These are phyloP conservation scores for Penicillium lagena DNA, from an alignment of 495 filamentous ascomycete genomes.

Conservation along the genomic window DNA sequence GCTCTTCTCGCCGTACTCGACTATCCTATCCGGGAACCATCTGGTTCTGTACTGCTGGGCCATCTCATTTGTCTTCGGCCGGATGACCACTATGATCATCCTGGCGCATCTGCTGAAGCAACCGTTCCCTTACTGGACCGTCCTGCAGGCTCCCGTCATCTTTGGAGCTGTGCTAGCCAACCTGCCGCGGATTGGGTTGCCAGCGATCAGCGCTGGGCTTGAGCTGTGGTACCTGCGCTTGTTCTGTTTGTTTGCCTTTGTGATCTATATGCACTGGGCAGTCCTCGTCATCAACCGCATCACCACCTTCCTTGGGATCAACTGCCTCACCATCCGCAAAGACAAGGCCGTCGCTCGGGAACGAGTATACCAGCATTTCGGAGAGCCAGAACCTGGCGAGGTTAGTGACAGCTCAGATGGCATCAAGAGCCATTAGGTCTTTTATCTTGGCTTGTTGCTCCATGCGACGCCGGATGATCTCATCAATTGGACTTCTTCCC, in stretches of 20 bases:
- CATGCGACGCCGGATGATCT: too few relatives aligned
- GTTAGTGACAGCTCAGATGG: conserved; percentile 4
- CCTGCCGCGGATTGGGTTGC: conserved; percentile 70
- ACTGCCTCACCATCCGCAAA: conserved; percentile 80
- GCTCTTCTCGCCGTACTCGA: conserved; percentile 83
- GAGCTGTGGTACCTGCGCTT: conserved; percentile 77
- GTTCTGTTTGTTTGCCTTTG: conserved; percentile 73
- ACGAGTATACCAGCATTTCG: conserved; percentile 32
- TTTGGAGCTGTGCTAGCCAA: conserved; percentile 80
- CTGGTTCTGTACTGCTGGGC: conserved; percentile 89
- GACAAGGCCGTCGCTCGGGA: conserved; percentile 41
- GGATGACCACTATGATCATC: conserved; percentile 99
- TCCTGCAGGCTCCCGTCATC: conserved; percentile 78
- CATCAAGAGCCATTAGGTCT: conserved; percentile 19
- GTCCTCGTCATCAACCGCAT: conserved; percentile 85
- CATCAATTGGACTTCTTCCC: too few relatives aligned
- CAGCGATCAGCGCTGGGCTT: conserved; percentile 45
- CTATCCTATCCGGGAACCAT: conserved; percentile 70
- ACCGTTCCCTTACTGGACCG: conserved; percentile 94
- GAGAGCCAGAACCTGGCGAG: conserved; percentile 1
- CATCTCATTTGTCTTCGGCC: conserved; percentile 95
- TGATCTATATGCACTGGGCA: conserved; percentile 90
- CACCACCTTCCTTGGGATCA: conserved; percentile 86
- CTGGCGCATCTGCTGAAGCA: conserved; percentile 89
- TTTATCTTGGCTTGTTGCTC: too few relatives aligned